Percentiles rank a stretch among this genome's conserved stretches.
These are phyloP conservation scores for Pleodorina starrii DNA, from an alignment of 139 green algal species.

Conservation along the genomic window DNA sequence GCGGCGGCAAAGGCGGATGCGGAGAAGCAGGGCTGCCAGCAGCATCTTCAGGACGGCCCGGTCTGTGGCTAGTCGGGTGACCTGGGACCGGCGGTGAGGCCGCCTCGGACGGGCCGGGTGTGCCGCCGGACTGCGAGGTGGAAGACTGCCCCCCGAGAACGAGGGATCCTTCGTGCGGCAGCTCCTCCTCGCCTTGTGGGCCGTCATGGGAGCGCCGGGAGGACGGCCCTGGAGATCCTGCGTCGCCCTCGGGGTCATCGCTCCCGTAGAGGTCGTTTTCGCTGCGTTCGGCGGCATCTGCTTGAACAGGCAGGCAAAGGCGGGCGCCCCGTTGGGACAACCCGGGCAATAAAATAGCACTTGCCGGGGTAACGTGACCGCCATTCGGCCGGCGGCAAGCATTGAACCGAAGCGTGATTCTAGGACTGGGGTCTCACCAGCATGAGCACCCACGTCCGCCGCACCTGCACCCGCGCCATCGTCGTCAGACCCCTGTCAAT, in stretches of 20 bases:
- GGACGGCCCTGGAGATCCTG: no score
- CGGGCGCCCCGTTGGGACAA: no score
- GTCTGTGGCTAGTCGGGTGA: neutral
- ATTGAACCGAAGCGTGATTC: no score
- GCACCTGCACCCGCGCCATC: neutral
- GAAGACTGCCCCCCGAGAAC: neutral
- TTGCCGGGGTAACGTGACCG: no score
- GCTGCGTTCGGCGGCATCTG: neutral
- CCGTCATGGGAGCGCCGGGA: no score
- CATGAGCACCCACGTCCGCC: neutral
- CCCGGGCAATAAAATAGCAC: no score
- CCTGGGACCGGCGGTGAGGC: no score
- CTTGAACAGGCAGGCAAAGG: no score
- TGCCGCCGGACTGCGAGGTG: neutral
- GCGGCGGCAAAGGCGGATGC: neutral
- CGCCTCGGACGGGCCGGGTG: neutral
- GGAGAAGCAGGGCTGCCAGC: neutral
- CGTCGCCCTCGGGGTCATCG: no score
- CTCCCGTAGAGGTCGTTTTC: neutral
- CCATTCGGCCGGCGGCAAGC: no score
- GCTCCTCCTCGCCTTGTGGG: neutral
- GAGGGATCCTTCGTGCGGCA: neutral
- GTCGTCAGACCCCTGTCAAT: neutral
- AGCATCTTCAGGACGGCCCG: neutral
- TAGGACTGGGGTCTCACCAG: neutral